Conservation (phyloP, 768 basidiomycete species). For the Gautieria morchelliformis region DNA sequence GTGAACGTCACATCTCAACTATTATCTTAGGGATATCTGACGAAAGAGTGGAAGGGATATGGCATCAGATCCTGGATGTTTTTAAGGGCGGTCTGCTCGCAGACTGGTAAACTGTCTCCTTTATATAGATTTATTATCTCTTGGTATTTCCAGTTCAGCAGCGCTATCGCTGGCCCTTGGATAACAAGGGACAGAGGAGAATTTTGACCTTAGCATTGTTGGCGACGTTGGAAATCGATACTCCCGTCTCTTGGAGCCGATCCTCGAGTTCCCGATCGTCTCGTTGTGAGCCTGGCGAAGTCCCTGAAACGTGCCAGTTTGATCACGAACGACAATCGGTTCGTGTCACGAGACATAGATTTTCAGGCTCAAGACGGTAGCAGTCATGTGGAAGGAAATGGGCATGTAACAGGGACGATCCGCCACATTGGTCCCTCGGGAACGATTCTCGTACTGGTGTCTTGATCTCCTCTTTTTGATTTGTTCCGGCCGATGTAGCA, state of each 20-base stretch:
- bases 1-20: background rate
- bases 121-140: background rate
- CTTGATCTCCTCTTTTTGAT: slow-evolving; percentile 79
- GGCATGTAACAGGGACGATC: slow-evolving; percentile 45
- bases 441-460: slow-evolving; percentile 89
- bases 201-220: slow-evolving; percentile 80
- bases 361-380: slow-evolving; percentile 16
- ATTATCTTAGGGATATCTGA: slow-evolving; percentile 39
- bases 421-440: slow-evolving; percentile 53
- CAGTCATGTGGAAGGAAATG: slow-evolving; percentile 25
- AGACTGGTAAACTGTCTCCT: slow-evolving; percentile 48
- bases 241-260: slow-evolving; percentile 67
- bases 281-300: slow-evolving; percentile 59
- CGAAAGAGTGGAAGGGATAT: slow-evolving; percentile 69
- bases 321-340: slow-evolving; percentile 22
- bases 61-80: slow-evolving; percentile 75
- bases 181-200: slow-evolving; percentile 68
- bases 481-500: slow-evolving; percentile 57
- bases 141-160: slow-evolving; percentile 34
- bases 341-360: slow-evolving; percentile 2
- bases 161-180: slow-evolving; percentile 50
- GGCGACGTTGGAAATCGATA: slow-evolving; percentile 66
- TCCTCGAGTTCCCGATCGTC: slow-evolving; percentile 55
- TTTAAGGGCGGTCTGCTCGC: slow-evolving; percentile 76
- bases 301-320: slow-evolving; percentile 66